phyloP scores from a whole-genome alignment of 2,329 filamentous ascomycete species.

The Ploettnerulaceae sp. region DNA sequence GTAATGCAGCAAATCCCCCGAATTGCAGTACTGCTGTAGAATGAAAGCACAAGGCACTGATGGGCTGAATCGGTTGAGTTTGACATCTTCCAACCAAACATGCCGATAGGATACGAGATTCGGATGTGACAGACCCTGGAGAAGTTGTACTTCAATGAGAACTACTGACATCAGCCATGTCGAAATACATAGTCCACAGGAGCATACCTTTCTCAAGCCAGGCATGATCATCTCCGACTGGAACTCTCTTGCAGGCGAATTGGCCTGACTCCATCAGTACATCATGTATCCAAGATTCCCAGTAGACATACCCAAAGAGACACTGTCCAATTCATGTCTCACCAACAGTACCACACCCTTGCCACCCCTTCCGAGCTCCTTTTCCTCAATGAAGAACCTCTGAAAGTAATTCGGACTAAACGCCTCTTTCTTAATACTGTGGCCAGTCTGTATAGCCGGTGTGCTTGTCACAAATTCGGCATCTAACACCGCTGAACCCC shows the following conservation, averaged over 20 bases:
- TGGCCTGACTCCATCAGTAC: constrained; percentile 44
- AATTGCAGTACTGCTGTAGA: constrained; percentile 94
- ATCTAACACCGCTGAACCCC: constrained; percentile 26
- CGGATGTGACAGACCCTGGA: constrained; percentile 87
- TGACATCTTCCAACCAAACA: constrained; percentile 90
- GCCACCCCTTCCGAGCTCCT: constrained; percentile 79
- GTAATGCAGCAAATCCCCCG: constrained; percentile 83
- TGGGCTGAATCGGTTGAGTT: constrained; percentile 80
- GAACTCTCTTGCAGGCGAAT: constrained; percentile 95
- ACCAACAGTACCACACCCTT: constrained; percentile 96
- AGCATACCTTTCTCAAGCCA: constrained; percentile 74
- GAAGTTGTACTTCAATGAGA: constrained; percentile 83
- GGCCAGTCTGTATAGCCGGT: constrained; percentile 41
- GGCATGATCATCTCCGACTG: constrained; percentile 87
- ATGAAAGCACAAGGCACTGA: constrained; percentile 95
- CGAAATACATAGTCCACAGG: not conserved
- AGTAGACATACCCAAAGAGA: constrained; percentile 54
- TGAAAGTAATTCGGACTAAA: constrained; percentile 93
- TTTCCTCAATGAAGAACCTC: constrained; percentile 86
- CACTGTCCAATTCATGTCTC: constrained; percentile 84
- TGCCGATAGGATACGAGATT: constrained; percentile 96
- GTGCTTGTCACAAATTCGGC: constrained; percentile 51
- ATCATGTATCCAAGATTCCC: not conserved
- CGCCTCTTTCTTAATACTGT: constrained; percentile 77
- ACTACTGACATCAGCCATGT: constrained; percentile 41